A percentile compares a stretch with the other conserved stretches of the same genome.
phyloP scores from a whole-genome alignment of 352 stramenopile species.

The Pythium rishiriense region DNA sequence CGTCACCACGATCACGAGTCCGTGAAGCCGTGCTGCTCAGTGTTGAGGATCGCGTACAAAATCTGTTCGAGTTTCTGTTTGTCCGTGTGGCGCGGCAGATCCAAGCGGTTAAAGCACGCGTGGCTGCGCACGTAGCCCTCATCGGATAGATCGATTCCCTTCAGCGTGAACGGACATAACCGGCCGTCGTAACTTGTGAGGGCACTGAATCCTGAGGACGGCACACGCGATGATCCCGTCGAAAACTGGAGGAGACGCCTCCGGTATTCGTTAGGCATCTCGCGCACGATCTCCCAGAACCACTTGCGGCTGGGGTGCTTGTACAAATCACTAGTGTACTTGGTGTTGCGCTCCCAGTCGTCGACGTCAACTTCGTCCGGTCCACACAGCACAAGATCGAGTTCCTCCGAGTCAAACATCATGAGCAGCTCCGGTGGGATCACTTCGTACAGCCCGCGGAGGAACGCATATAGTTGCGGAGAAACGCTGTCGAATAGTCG shows the following conservation, averaged over 20 bases:
- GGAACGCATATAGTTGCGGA: slow-evolving; percentile 84
- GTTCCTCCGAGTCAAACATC: slow-evolving; percentile 92
- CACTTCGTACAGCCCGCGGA: slow-evolving; percentile 89
- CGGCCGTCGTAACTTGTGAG: slow-evolving; percentile 28
- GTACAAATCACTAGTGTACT: slow-evolving; percentile 31
- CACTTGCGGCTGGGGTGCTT: slow-evolving; percentile 59
- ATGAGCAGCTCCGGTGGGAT: slow-evolving; percentile 85
- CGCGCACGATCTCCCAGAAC: slow-evolving; percentile 89
- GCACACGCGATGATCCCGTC: slow-evolving; percentile 39
- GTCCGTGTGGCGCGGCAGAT: slow-evolving; percentile 65
- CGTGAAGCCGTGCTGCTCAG: slow-evolving; percentile 68
- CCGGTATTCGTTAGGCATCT: slow-evolving; percentile 30
- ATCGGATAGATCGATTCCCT: slow-evolving; percentile 13
- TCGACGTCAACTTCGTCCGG: slow-evolving; percentile 88
- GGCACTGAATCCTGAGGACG: slow-evolving; percentile 26
- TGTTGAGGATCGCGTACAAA: slow-evolving; percentile 64
- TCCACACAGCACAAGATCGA: slow-evolving; percentile 91
- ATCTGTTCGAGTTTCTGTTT: slow-evolving; percentile 68
- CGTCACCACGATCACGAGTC: too few species aligned
- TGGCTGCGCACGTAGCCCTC: slow-evolving; percentile 36
- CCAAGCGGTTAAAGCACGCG: slow-evolving; percentile 76
- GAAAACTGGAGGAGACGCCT: slow-evolving; percentile 23
- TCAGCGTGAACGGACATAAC: slow-evolving; percentile 28
- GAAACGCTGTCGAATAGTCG: slow-evolving; percentile 76
- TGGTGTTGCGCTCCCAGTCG: slow-evolving; percentile 88